Evolutionary conservation across 139 green algal species (phyloP).

Genomic region (Chlamydomonas eustigma): DNA sequence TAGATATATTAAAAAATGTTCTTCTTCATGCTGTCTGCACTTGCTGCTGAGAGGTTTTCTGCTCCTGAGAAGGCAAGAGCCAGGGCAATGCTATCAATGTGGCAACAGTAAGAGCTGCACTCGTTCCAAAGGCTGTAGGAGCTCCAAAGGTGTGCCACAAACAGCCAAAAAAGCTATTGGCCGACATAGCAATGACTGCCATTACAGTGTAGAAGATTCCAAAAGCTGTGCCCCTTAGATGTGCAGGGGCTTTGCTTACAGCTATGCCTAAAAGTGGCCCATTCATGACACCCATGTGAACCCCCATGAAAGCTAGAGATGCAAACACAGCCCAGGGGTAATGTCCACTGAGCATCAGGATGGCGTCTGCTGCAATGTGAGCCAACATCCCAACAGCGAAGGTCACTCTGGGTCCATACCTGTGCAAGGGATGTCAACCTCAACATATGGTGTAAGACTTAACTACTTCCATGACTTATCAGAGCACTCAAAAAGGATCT

Average conservation of each 20-base stretch:
- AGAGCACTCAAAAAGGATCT: no score
- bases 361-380: conserved; percentile 45
- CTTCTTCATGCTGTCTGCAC: no score
- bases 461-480: no score
- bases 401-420: conserved; percentile 32
- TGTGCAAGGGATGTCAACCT: no score
- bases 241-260: conserved; percentile 35
- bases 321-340: conserved; percentile 47
- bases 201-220: conserved; percentile 66
- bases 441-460: no score
- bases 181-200: conserved; percentile 40
- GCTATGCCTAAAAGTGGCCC: conserved; percentile 53
- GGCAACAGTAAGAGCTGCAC: conserved; percentile 20
- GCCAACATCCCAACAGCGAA: conserved; percentile 50
- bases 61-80: neutral
- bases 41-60: neutral
- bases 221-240: conserved; percentile 57
- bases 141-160: conserved; percentile 42
- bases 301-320: conserved; percentile 44
- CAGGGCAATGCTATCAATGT: conserved; percentile 2
- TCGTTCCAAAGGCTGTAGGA: conserved; percentile 32
- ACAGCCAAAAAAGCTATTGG: conserved; percentile 50
- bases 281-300: conserved; percentile 23
- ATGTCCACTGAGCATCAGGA: conserved; percentile 35
- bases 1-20: no score